Evolutionary conservation across 2,329 filamentous ascomycete genomes (phyloP), one percentile per base, ranked within the genome.

Genomic region (Paraphaeosphaeria minitans): DNA sequence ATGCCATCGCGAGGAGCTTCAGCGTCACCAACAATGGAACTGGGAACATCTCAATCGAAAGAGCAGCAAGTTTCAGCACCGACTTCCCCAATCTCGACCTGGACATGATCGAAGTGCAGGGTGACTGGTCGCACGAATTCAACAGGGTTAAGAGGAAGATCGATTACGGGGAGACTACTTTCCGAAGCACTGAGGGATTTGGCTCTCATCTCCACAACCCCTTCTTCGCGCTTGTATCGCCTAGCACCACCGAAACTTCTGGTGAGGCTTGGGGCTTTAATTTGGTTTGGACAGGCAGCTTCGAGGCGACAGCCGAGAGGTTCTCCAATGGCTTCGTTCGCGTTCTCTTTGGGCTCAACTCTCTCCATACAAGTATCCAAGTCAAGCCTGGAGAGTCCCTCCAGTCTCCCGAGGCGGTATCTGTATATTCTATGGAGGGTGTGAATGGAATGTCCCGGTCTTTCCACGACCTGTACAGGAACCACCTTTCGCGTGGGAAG

Each of bases 201-300:
- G 86, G 86, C 0, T 88, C 86, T 0, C 85, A 88, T 63, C 76
- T 86, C 1, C 85, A 88, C 68, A 89, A 89, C 64, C 86, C 87
- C 0, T 89, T 89, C 75, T 78, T 89, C 22, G 80, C 84, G 0
- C 73, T 89, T 1, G 79, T 85, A 0, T 77, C 83, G 3, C 82
- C 86, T 0, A 78, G 77, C 0, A 85, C 87, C 0, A 89, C 86
- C 0, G 87, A 89, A 65, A 81, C 82, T 0, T 79, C 81, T 1
- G 87, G 87, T 1, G 82, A 88, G 39, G 86, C 84, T 7, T 89
- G 85, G 80, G 87, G 86, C 0, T 89, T 89, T 71, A 87, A 85
- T 0, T 79, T 89, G 1, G 78, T 89, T 19, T 89, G 88, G 71
- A 85, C 85, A 0, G 87, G 87, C 2, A 88, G 85, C 0, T 89